Percentiles rank a stretch among this genome's conserved stretches.
These are phyloP conservation scores for Rhizopus delemar DNA, from an alignment of 371 early-diverging fungal species.

Conservation along the genomic window DNA sequence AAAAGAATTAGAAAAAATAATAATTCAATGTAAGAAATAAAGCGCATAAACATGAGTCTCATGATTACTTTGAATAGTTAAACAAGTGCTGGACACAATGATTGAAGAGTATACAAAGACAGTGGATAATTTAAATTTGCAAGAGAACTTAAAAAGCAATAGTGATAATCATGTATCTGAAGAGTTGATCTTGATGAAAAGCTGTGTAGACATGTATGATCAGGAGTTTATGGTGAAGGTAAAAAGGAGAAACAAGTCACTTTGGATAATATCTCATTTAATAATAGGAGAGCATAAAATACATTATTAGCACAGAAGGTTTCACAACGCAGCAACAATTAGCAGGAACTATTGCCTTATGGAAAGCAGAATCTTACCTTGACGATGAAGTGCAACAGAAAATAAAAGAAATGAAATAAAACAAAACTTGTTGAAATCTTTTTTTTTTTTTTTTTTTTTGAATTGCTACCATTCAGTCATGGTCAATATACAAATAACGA, in stretches of 20 bases:
- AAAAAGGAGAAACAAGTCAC: not conserved
- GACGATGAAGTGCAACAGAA: conserved; percentile 24
- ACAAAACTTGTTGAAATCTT: too few relatives aligned
- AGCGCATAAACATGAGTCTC: not conserved
- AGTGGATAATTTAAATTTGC: conserved; percentile 8
- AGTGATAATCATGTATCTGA: conserved; percentile 14
- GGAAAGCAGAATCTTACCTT: conserved; percentile 36
- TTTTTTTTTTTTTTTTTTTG: too few relatives aligned
- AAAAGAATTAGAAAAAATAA: conserved; percentile 11
- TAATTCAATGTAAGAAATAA: conserved; percentile 17
- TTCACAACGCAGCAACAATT: conserved; percentile 35
- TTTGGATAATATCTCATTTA: not conserved
- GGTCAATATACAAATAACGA: too few relatives aligned
- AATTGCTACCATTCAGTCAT: too few relatives aligned
- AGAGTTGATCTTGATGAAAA: conserved; percentile 13
- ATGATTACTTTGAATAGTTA: conserved; percentile 8
- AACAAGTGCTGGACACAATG: conserved; percentile 22
- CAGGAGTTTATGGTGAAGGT: conserved; percentile 38
- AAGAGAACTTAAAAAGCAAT: conserved; percentile 8
- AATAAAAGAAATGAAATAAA: conserved; percentile 15
- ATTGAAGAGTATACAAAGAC: conserved; percentile 21
- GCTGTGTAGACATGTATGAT: conserved; percentile 33
- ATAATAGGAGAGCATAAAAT: conserved; percentile 26
- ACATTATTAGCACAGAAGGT: conserved; percentile 23
- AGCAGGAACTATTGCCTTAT: conserved; percentile 32